Evolutionary conservation across 192 early-diverging fungal species (phyloP).

Genomic region (Irineochytrium annulatum): DNA sequence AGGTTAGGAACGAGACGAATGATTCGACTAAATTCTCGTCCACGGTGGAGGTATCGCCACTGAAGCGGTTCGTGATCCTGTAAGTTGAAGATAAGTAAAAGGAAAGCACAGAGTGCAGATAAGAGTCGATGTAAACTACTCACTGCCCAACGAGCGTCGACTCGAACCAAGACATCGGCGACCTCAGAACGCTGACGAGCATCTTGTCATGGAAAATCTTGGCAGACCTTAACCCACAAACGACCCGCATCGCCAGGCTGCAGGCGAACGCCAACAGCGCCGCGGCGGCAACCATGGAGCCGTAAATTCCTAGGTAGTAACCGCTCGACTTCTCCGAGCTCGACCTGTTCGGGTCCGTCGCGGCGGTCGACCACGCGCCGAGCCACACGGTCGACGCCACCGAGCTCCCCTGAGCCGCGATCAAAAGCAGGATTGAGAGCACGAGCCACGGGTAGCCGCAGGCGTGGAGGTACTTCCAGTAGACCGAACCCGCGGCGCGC

Average conservation of each 20-base stretch:
- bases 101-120: not conserved
- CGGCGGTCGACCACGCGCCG: slow-evolving; percentile 8
- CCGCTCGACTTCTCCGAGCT: slow-evolving; percentile 9
- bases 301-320: slow-evolving; percentile 56
- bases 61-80: slow-evolving; percentile 77
- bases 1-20: slow-evolving; percentile 16
- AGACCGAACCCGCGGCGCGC: slow-evolving; percentile 62
- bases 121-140: not conserved
- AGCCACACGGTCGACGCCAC: slow-evolving; percentile 18
- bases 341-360: not conserved
- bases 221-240: slow-evolving; percentile 12
- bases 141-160: slow-evolving; percentile 46
- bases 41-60: slow-evolving; percentile 63
- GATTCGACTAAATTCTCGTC: slow-evolving; percentile 47
- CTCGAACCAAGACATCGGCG: slow-evolving; percentile 57
- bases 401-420: slow-evolving; percentile 1
- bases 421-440: slow-evolving; percentile 41
- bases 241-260: slow-evolving; percentile 16
- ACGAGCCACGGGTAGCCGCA: slow-evolving; percentile 52
- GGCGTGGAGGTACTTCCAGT: slow-evolving; percentile 64
- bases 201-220: slow-evolving; percentile 22
- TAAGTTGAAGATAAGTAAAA: not conserved
- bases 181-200: slow-evolving; percentile 27
- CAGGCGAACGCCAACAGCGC: not conserved
- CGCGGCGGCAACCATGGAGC: slow-evolving; percentile 37